Evolutionary conservation across 768 basidiomycete genomes (phyloP), one percentile per base, ranked within the genome.

Genomic region (Grammothele lineata): DNA sequence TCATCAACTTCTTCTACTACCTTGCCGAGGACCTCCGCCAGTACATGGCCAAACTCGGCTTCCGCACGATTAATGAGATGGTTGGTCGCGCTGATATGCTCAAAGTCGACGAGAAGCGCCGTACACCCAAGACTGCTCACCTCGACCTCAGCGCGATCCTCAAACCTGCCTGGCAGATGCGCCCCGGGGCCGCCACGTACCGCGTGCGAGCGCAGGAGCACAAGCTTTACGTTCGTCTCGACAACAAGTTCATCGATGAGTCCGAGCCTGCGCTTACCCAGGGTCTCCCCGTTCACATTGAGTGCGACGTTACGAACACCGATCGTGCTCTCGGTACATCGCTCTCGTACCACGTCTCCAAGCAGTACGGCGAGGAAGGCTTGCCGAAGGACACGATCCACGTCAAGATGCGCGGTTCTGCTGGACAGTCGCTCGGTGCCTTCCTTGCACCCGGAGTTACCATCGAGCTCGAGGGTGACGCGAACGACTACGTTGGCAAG

Each of bases 21-120:
- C 78, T 99, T 45, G 94, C 94, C 4, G 92, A 97, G 63, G 96
- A 99, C 51, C 78, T 97, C 47, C 91, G 96, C 56, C 70, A 71
- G 5, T 81, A 87, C 71, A 97, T 99, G 96, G 95, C 96, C 24
- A 95, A 96, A 69, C 87, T 99, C 51, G 96, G 96, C 25, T 94
- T 98, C 81, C 87, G 96, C 47, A 98, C 96, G 25, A 95, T 99
- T 74, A 96, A 96, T 66, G 96, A 99, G 73, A 97, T 99, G 96
- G 93, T 99, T 55, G 96, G 96, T 27, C 82, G 93, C 45, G 81
- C 93, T 34, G 96, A 99, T 60, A 82, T 92, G 80, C 83, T 99
- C 55, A 88, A 85, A 63, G 88, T 97, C 49, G 80, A 97, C 64
- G 94, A 98, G 64, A 83, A 87, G 56, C 78, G 92, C 34, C 85